Evolutionary conservation across 1,139 yeast species (phyloP), one percentile per base, ranked within the genome.

Genomic region (Suhomyces atakaporum): DNA sequence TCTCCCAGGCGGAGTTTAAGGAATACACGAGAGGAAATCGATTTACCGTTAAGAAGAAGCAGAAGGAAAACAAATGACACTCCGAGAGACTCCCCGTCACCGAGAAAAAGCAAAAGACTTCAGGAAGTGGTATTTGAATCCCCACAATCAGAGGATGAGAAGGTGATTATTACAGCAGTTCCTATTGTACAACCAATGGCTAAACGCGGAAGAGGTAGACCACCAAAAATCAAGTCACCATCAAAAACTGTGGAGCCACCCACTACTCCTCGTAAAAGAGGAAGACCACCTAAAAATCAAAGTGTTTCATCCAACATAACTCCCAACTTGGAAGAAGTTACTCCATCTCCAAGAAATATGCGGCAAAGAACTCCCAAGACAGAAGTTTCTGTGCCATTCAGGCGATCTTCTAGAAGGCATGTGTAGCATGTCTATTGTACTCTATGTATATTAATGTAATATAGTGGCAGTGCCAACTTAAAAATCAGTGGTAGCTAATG

Each of bases 381-480:
- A 4, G 25, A 28, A 21, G 31, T 13, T 6, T 24, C 36, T 7
- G 18, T 8, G 7, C 16, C 8, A 5, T 12, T n/a, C 12, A 26
- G 30, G 13, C 14, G 35, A 19, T 32, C 35, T 5, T 15, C 35
- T 13, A 21, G 35, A 26, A 26, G 26, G 10, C 30, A 13, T 11
- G 30, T 18, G 9, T 32, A 32, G 15, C 15, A 8, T 27, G 21
- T 18, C 25, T 21, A 21, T 21, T 41, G 44, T 38, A 43, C 32
- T 33, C 33, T 40, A 40, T 36, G 41, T 41, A 39, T 31, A 29
- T 30, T 40, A 39, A 34, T 35, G 35, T 32, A 34, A 10, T 24
- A 31, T 39, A 35, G 28, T 14, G 14, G 13, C 14, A 25, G 19
- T 15, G 6, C n/a, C n/a, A 25, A 4, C 15, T 14, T n/a, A n/a